phyloP scores from a whole-genome alignment of 2,329 filamentous ascomycete species.

The Trichophyton benhamiae region DNA sequence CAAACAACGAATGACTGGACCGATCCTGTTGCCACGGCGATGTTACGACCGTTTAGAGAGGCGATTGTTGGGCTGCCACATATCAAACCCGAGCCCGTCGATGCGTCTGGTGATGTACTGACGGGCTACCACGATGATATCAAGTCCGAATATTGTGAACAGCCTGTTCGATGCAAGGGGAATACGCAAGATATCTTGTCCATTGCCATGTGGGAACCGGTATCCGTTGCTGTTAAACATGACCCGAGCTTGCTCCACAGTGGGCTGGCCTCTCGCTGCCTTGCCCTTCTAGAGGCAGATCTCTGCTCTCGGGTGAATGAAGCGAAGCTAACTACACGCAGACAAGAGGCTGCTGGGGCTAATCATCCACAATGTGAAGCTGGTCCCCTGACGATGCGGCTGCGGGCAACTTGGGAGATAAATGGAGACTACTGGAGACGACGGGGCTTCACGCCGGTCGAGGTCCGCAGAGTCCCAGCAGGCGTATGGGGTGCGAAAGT shows the following conservation, averaged over 20 bases:
- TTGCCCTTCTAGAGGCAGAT: constrained; percentile 6
- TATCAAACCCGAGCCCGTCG: not conserved
- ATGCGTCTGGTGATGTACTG: not conserved
- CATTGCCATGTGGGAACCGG: constrained; percentile 8
- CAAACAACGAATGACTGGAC: not conserved
- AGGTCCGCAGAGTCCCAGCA: constrained; percentile 4
- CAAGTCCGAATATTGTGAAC: no score
- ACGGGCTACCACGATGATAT: no score
- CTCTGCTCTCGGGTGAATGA: constrained; percentile 5
- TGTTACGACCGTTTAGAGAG: not conserved
- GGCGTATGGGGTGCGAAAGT: constrained; percentile 4
- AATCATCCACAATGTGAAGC: not conserved
- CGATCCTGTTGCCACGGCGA: constrained; percentile 8
- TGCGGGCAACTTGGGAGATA: constrained; percentile 4
- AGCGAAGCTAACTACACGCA: not conserved
- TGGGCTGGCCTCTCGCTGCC: constrained; percentile 8
- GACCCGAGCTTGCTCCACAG: constrained; percentile 4
- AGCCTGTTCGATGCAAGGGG: no score
- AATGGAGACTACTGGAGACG: constrained; percentile 9
- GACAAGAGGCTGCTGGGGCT: not conserved
- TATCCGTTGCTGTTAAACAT: constrained; percentile 3
- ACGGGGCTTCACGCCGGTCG: constrained; percentile 6
- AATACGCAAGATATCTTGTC: not conserved
- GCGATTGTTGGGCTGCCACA: not conserved
- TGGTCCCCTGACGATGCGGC: constrained; percentile 5